Base-by-base conservation (phyloP, 768 basidiomycete genomes). In the Chalciporus piperatus region DNA sequence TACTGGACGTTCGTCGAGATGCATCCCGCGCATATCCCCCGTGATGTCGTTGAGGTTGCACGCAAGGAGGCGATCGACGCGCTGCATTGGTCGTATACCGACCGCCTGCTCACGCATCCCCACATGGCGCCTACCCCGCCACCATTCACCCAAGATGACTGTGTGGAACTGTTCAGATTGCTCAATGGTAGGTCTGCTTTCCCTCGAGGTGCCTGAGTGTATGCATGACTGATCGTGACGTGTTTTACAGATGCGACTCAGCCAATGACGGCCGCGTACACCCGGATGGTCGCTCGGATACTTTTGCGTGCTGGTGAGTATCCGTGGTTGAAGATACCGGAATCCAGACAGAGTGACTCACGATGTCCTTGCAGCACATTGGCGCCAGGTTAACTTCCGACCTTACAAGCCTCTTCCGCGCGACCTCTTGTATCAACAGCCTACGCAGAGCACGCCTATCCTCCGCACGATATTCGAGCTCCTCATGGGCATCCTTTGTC, bases 1-100 rank as follows among this genome's bases (percentile, higher is more conserved):
- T 92, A 90, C 61, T 92, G 91, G 91, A 72, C 81, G 6, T 92
- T 84, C 62, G 77, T 92, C 70, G 86, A 90, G 65, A 70, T 78
- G 30, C 89, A 92, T 58, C 90, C 90, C 0, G 87, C 86, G 0
- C 90, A 92, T 64, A 71, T 75, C 8, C 62, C 76, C 0, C 59
- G 35, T n/a, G 59, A n/a, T 28, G 72, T 92, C 23, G 78, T 84
- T 8, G 59, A 69, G 7, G 76, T 74, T 39, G 83, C 85, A 10
- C 77, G 77, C 44, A 68, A 72, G 0, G 89, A 92, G 57, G 90
- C 90, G 1, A 74, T 86, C 60, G 87, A 92, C 48, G 80, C 81
- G 0, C 71, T 92, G 56, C 87, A 81, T 20, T 92, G 91, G 90
- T 81, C 85, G 9, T 89, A 86, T 69, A 86, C 89, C 3, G 89